Conservation (phyloP, 2,329 filamentous ascomycete genomes). For the Colletotrichum liriopes region DNA sequence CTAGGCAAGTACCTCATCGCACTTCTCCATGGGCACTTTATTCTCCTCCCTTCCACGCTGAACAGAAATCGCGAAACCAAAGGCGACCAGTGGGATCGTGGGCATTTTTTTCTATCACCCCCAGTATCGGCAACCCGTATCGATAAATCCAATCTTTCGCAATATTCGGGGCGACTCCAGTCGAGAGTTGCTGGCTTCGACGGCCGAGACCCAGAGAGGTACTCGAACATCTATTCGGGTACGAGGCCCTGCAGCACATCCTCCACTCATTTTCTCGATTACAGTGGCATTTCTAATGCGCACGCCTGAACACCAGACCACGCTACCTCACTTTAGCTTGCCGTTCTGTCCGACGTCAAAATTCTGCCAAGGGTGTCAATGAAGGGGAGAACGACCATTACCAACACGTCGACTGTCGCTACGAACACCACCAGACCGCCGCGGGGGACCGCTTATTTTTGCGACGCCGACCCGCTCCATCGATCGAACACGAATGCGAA, state of each 20-base stretch:
- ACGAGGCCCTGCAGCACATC: slow-evolving; percentile 40
- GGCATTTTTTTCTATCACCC: slow-evolving; percentile 3
- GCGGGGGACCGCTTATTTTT: slow-evolving; percentile 32
- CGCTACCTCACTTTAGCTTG: slow-evolving; percentile 34
- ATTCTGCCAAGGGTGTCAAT: slow-evolving; percentile 34
- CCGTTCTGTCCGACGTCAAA: slow-evolving; percentile 24
- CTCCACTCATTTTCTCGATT: slow-evolving; percentile 42
- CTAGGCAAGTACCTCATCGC: slow-evolving; percentile 30
- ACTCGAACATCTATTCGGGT: slow-evolving; percentile 33
- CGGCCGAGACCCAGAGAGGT: slow-evolving; percentile 2
- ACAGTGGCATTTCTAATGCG: slow-evolving; percentile 45
- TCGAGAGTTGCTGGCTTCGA: neutral
- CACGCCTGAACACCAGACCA: slow-evolving; percentile 39
- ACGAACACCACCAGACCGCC: slow-evolving; percentile 7
- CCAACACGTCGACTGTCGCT: slow-evolving; percentile 19
- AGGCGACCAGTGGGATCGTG: slow-evolving; percentile 15
- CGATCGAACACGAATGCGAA: slow-evolving; percentile 43
- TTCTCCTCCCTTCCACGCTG: slow-evolving; percentile 40
- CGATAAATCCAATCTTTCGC: slow-evolving; percentile 2
- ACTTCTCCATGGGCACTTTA: slow-evolving; percentile 19
- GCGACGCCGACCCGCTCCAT: slow-evolving; percentile 37
- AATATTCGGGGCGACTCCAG: neutral
- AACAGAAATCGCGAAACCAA: slow-evolving; percentile 29
- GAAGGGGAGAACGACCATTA: slow-evolving; percentile 24
- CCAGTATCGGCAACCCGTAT: slow-evolving; percentile 21